These are phyloP conservation scores for Suillus hirtellus DNA, from an alignment of 768 basidiomycete species.

Conservation along the genomic window DNA sequence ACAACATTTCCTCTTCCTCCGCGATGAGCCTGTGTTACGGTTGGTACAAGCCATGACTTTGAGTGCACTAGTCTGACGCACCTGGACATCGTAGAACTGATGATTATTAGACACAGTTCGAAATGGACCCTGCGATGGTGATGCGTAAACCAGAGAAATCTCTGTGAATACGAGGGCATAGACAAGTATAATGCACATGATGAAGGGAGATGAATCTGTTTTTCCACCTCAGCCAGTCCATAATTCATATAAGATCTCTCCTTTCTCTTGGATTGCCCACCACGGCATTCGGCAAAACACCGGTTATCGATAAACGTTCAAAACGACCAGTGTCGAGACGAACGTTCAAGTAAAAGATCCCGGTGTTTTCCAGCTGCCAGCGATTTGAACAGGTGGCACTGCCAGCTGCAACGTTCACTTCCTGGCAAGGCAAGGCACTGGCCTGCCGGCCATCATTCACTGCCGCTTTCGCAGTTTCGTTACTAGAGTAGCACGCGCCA, in stretches of 20 bases:
- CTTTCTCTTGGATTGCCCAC: neutral
- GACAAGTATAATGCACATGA: conserved; percentile 9
- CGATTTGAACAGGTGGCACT: neutral
- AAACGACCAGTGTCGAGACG: conserved; percentile 25
- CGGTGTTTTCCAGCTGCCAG: neutral
- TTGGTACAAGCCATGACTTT: conserved; percentile 10
- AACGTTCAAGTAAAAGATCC: conserved; percentile 25
- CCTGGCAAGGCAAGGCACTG: neutral
- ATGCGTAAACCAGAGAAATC: conserved; percentile 21
- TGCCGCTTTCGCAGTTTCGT: neutral
- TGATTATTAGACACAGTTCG: conserved; percentile 14
- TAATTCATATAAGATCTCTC: neutral
- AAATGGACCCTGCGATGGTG: conserved; percentile 31
- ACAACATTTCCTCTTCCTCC: conserved; percentile 75
- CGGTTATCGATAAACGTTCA: conserved; percentile 6
- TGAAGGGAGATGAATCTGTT: neutral
- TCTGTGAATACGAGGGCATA: conserved; percentile 13
- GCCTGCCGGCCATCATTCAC: neutral
- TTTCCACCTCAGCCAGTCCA: neutral
- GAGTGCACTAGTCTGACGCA: conserved; percentile 18
- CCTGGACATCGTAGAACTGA: conserved; percentile 54
- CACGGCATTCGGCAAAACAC: neutral
- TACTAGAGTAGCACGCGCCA: neutral
- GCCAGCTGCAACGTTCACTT: neutral
- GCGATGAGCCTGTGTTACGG: conserved; percentile 57